Evolutionary conservation across 2,329 filamentous ascomycete species (phyloP).

Genomic region (Akanthomyces uredinophilus): DNA sequence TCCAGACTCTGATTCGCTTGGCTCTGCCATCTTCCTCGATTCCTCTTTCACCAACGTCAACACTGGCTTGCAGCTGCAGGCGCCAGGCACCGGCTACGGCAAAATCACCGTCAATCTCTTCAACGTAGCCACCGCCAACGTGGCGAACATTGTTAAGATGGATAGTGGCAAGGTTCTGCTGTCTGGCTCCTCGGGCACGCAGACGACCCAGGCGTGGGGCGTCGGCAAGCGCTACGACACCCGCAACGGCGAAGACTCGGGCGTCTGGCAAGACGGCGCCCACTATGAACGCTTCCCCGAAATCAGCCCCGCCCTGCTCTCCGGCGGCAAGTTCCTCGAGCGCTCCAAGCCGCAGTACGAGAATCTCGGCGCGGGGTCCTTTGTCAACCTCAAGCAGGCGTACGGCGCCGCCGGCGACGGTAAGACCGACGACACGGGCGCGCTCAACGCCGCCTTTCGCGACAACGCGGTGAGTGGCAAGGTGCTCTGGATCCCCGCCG

Average conservation of each 20-base stretch:
- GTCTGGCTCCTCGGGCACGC: constrained; percentile 10
- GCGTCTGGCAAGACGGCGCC: background rate
- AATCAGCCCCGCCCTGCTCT: background rate
- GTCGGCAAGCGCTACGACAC: background rate
- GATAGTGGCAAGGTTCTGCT: no score
- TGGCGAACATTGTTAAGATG: no score
- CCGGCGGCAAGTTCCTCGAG: background rate
- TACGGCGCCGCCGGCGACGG: background rate
- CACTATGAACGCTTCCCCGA: background rate
- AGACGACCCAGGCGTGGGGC: background rate
- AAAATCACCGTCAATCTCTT: no score
- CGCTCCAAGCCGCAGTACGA: background rate
- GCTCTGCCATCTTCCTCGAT: background rate
- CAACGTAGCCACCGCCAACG: no score
- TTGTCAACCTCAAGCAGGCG: background rate
- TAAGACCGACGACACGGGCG: background rate
- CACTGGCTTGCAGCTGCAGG: no score
- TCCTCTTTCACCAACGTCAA: background rate
- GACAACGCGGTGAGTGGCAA: background rate
- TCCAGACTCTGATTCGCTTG: background rate
- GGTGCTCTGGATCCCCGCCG: constrained; percentile 32
- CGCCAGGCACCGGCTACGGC: background rate
- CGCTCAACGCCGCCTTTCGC: background rate
- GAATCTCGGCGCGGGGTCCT: background rate
- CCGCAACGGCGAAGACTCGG: background rate